phyloP scores from a whole-genome alignment of 306 rosid species.

The Prunus mume region DNA sequence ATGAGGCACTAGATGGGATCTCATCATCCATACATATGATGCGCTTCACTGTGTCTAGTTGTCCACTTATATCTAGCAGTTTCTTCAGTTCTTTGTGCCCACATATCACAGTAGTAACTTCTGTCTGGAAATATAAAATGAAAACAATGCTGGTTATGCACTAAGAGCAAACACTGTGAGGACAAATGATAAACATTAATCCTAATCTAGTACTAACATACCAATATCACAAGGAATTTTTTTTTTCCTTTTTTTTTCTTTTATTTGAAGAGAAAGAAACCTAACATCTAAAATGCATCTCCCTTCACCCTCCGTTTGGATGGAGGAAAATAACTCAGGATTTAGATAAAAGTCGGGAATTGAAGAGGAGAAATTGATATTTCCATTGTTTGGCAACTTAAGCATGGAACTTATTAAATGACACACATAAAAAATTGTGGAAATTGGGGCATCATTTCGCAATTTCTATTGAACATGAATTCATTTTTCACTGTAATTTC shows the following conservation, averaged over 20 bases:
- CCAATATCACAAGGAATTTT: background rate
- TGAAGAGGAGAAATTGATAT: no score
- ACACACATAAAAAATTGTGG: no score
- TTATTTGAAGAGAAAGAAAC: background rate
- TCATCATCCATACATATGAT: slow-evolving; percentile 79
- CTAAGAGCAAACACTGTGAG: background rate
- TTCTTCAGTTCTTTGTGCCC: slow-evolving; percentile 81
- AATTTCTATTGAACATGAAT: no score
- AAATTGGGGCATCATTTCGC: no score
- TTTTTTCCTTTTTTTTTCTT: background rate
- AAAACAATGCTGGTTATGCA: background rate
- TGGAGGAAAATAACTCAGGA: no score
- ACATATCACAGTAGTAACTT: slow-evolving; percentile 85
- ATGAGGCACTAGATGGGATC: slow-evolving; percentile 49
- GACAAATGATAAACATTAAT: background rate
- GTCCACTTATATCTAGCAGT: slow-evolving; percentile 62
- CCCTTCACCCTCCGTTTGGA: background rate
- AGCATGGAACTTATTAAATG: no score
- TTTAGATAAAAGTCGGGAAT: no score
- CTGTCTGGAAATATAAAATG: slow-evolving; percentile 61
- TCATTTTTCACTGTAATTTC: no score
- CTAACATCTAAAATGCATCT: background rate
- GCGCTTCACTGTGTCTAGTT: slow-evolving; percentile 70
- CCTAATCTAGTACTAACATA: background rate
- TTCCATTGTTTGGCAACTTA: no score